Base-by-base conservation (phyloP, 257 asterid species). In the Ocimum tenuiflorum region DNA sequence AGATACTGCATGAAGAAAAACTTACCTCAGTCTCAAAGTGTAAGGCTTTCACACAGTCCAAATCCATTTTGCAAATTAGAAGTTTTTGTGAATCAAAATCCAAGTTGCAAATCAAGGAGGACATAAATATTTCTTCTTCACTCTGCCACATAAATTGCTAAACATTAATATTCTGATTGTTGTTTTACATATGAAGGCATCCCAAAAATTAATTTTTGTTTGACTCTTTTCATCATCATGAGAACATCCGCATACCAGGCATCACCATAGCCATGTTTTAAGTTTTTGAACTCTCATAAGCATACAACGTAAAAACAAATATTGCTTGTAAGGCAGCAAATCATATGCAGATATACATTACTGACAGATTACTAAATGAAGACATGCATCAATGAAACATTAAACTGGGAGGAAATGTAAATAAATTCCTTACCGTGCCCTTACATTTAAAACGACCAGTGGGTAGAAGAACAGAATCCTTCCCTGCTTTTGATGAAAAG, bases 401-500 rank as follows among this genome's bases (percentile, higher is more conserved):
- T 14, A 48, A 55, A 58, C 27, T 51, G 58, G 3, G 52, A 35
- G 42, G 35, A 20, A 18, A 64, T 60, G 69, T 47, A 46, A 54
- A 8, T 36, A 29, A 56, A 66, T 57, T 67, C 18, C 91, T 66
- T 79, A 92, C 99, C 97, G 87, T 83, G 74, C 73, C 85, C 84
- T 82, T 84, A 68, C 97, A 84, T 80, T 75, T 89, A 74, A 89
- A 92, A 64, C 99, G 96, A 45, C 97, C 91, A 83, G 85, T 92
- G 18, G 99, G 96, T 41, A 82, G 54, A 75, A 92, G 99, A 75
- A 86, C 57, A 20, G 94, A 87, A 51, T 51, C 81, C 77, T 89
- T 92, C 79, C 97, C 91, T 24, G 99, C 96, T 84, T 92, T 92
- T 35, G 99, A 92, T 52, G 99, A 92, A 55, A 92, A 80, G 58